These are phyloP conservation scores for Crithidia sp. DNA, from an alignment of 208 protist genomes.

Conservation along the genomic window DNA sequence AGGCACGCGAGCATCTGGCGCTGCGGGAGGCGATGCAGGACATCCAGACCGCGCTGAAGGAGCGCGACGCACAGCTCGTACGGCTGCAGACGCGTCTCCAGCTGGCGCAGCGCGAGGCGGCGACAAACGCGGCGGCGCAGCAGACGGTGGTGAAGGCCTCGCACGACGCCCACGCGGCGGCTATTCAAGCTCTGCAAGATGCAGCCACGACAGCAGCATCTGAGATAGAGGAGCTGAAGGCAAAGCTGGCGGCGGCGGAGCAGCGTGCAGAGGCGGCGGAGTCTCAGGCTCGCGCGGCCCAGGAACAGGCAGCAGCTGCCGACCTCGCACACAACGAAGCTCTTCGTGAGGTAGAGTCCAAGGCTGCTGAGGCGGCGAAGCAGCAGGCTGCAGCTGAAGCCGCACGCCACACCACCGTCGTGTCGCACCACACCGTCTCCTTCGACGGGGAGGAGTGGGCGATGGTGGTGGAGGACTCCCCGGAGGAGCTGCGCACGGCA, in stretches of 20 bases:
- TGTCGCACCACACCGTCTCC: constrained; percentile 26
- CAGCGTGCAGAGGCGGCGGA: constrained; percentile 1
- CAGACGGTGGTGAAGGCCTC: neutral
- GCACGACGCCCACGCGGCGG: neutral
- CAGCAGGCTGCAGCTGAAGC: neutral
- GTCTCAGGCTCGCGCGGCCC: neutral
- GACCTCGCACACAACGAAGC: neutral
- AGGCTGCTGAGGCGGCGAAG: neutral
- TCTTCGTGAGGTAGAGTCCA: neutral
- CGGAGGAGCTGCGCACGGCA: constrained; percentile 17
- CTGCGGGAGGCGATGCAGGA: constrained; percentile 11
- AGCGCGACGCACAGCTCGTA: neutral
- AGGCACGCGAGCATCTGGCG: constrained; percentile 3
- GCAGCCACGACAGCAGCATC: too few species aligned
- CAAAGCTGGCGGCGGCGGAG: neutral
- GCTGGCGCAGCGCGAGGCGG: constrained; percentile 1
- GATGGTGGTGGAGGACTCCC: constrained; percentile 40
- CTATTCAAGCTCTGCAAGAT: too few species aligned
- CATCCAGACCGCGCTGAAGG: neutral
- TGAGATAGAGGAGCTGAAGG: too few species aligned
- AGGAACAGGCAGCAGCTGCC: neutral
- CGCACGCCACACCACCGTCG: constrained; percentile 1
- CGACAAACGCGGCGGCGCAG: neutral
- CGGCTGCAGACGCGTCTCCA: constrained; percentile 5
- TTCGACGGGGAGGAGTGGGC: constrained; percentile 47